A percentile compares a stretch with the other conserved stretches of the same genome.
Conservation (phyloP, 371 early-diverging fungal species). For the Mucor lusitanicus region DNA sequence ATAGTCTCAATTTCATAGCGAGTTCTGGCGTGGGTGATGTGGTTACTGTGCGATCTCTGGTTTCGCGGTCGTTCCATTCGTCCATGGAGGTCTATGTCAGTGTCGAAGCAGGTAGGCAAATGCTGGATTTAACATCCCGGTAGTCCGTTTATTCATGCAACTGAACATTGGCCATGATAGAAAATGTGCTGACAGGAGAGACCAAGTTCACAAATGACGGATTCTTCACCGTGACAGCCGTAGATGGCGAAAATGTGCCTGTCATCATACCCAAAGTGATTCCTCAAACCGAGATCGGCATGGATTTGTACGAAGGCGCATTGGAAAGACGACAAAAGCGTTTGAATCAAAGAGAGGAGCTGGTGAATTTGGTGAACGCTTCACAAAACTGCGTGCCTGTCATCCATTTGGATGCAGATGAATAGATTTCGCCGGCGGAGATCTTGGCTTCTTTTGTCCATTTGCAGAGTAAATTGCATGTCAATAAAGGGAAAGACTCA, state of each 20-base stretch:
- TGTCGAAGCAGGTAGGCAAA: slow-evolving; percentile 52
- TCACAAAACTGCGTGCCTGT: slow-evolving; percentile 5
- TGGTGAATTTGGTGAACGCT: slow-evolving; percentile 26
- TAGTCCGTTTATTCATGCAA: not conserved
- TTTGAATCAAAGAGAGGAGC: slow-evolving; percentile 44
- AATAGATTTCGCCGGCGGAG: not conserved
- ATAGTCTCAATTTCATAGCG: slow-evolving; percentile 55
- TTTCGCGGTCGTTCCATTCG: slow-evolving; percentile 57
- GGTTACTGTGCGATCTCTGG: slow-evolving; percentile 58
- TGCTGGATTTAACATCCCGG: not conserved
- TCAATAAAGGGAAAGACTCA: not conserved
- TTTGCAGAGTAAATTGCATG: not conserved
- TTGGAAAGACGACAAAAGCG: slow-evolving; percentile 46
- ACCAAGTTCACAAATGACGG: slow-evolving; percentile 64
- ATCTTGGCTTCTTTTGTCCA: not conserved
- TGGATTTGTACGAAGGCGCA: slow-evolving; percentile 42
- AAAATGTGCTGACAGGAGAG: slow-evolving; percentile 59
- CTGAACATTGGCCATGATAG: slow-evolving; percentile 17
- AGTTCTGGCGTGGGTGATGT: slow-evolving; percentile 63
- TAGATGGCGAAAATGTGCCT: slow-evolving; percentile 45
- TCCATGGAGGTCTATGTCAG: slow-evolving; percentile 67
- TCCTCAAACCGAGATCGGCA: slow-evolving; percentile 47
- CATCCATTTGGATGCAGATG: not conserved
- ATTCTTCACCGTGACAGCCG: slow-evolving; percentile 61
- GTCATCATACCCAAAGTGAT: slow-evolving; percentile 46